Evolutionary conservation across 139 green algal species (phyloP), one percentile per base, ranked within the genome.

Genomic region (Chlamydomonas schloesseri): DNA sequence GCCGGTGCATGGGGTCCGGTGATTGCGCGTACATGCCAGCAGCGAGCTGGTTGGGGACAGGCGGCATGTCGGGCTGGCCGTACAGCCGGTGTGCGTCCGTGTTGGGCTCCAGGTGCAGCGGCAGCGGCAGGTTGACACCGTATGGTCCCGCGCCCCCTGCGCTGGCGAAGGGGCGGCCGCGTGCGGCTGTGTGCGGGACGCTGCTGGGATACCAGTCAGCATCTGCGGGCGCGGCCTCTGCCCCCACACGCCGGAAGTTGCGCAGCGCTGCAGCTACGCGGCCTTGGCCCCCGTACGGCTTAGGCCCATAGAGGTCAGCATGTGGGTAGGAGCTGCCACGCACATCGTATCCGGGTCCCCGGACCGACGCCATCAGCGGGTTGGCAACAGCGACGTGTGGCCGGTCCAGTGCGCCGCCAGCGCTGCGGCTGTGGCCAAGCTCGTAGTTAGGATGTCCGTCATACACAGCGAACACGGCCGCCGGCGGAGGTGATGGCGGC

Each of bases 391-490:
- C 42, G 6, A 8, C 42, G 42, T 50, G 42, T 8, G 8, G 5
- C 42, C 42, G 42, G 42, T 50, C 42, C 42, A 4, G 9, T 13
- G 57, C 29, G 64, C 64, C 29, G 14, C 64, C 28, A 62, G 42
- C 9, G 18, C 24, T 50, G 5, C 8, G 42, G 42, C 42, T 50
- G 42, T 50, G 42, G 42, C 42, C 42, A 8, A 13, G 42, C 6
- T 8, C 42, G 42, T 50, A 50, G 42, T 8, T 50, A 8, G 42
- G 42, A 8, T 50, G 42, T 50, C 42, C 42, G 47, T 67, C 65
- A 50, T 85, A 85, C 67, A 76, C 47, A 26, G 79, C 67, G 47
- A 70, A 85, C 20, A 85, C 67, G 15, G 79, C 79, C n/a, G 74
- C 42, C 0, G 78, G 78, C 10, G 79, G 65, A 8, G 31, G 42